Evolutionary conservation across 2,329 filamentous ascomycete species (phyloP), one percentile per base, ranked within the genome.

Genomic region (Fusarium tuaranense): DNA sequence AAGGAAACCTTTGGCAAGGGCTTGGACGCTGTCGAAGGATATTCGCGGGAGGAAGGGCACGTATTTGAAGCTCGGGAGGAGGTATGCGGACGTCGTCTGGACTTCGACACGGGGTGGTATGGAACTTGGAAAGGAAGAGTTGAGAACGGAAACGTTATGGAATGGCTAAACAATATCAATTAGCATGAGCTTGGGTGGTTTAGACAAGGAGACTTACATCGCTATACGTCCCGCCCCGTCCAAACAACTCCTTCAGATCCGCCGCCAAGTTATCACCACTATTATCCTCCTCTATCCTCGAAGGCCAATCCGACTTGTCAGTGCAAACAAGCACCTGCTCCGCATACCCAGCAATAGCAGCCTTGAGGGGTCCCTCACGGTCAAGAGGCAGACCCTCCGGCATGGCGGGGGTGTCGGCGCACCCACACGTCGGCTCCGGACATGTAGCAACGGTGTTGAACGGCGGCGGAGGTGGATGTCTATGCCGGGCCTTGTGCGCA

Each of bases 311-410:
- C 34, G 88, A 84, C 70, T 91, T 90, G 6, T 94, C 95, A 0
- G 95, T 97, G 72, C 93, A 95, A 16, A 98, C 87, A 12, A 98
- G 83, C 5, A 98, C 89, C 77, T 98, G 95, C 82, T 97, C 92
- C 1, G 91, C 88, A 81, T 98, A 97, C 1, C 88, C 86, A 2
- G 93, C 87, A 84, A 98, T 95, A 7, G 93, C 92, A 14, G 94
- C 94, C 79, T 93, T 92, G 51, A 98, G 85, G 20, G 89, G 87
- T 44, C 89, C 89, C 70, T 90, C 88, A 77, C 88, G 87, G 80
- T 98, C 95, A 63, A 98, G 95, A 25, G 92, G 90, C 18, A 97
- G 87, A 5, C 90, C 92, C 9, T 88, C 84, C 1, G 92, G 92
- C 84, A 93, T 88, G 14, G 83, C 75, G 0, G 93, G 91, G 65